Conservation (phyloP, 208 protist species). For the Trypanosoma mega region DNA sequence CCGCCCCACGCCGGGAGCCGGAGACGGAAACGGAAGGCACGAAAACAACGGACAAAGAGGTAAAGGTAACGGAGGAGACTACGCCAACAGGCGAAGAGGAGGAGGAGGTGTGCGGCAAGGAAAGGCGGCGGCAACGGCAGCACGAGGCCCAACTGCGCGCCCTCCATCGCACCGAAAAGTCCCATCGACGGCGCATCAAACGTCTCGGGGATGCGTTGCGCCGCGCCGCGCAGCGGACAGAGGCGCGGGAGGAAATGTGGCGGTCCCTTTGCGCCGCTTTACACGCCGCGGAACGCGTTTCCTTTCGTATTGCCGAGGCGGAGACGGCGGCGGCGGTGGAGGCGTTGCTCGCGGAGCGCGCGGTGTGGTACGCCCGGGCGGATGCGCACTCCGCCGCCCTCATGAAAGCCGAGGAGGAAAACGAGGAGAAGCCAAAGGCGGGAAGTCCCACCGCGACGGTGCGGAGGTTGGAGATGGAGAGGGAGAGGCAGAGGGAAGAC, state of each 20-base stretch:
- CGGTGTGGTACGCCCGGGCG: constrained; percentile 39
- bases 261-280: constrained; percentile 53
- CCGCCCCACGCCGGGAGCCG: too few species aligned
- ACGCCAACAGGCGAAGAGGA: constrained; percentile 37
- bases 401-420: too few species aligned
- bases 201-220: constrained; percentile 11
- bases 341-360: constrained; percentile 29
- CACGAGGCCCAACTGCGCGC: constrained; percentile 33
- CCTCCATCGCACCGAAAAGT: constrained; percentile 45
- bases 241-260: constrained; percentile 54
- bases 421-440: too few species aligned
- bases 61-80: background rate
- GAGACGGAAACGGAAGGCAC: constrained; percentile 11
- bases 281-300: constrained; percentile 56
- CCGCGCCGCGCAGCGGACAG: constrained; percentile 22
- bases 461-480: background rate
- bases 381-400: constrained; percentile 43
- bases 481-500: background rate
- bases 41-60: constrained; percentile 21
- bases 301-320: constrained; percentile 45
- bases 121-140: constrained; percentile 5
- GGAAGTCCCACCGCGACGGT: background rate
- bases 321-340: constrained; percentile 35
- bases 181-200: constrained; percentile 25
- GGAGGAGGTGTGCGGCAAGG: constrained; percentile 7